Percentiles rank a stretch among this genome's conserved stretches.
Evolutionary conservation across 2,329 filamentous ascomycete genomes (phyloP).

Genomic region (Coniella vitis): DNA sequence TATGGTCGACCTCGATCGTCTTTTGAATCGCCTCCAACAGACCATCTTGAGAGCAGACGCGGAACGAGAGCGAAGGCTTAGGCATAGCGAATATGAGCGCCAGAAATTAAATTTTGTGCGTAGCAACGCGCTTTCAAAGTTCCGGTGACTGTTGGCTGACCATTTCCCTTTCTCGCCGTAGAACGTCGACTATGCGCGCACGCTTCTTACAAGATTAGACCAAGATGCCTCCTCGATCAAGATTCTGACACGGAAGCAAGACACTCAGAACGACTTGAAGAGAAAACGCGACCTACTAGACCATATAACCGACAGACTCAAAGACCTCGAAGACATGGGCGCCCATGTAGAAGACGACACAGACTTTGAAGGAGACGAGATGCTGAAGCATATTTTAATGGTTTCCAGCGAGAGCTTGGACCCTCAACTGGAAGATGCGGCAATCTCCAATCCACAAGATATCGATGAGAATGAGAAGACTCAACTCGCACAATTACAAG

Average conservation of each 20-base stretch:
- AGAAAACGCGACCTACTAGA: slow-evolving; percentile 61
- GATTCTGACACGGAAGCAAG: slow-evolving; percentile 49
- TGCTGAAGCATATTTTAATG: slow-evolving; percentile 47
- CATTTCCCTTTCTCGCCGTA: slow-evolving; percentile 24
- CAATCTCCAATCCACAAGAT: slow-evolving; percentile 19
- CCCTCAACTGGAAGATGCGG: slow-evolving; percentile 24
- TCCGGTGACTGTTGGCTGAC: slow-evolving; percentile 4
- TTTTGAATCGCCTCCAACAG: slow-evolving; percentile 60
- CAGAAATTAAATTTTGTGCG: slow-evolving; percentile 48
- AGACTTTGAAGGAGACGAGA: slow-evolving; percentile 50
- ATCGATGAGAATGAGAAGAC: slow-evolving; percentile 8
- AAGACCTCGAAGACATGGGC: slow-evolving; percentile 59
- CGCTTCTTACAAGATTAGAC: slow-evolving; percentile 62
- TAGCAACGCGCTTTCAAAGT: background rate
- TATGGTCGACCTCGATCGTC: slow-evolving; percentile 50
- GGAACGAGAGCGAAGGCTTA: slow-evolving; percentile 50
- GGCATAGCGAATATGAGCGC: slow-evolving; percentile 60
- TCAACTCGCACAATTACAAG: background rate
- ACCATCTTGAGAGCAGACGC: slow-evolving; percentile 56
- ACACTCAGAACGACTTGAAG: slow-evolving; percentile 57
- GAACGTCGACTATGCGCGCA: slow-evolving; percentile 68
- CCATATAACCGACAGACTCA: slow-evolving; percentile 56
- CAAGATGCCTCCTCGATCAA: slow-evolving; percentile 58
- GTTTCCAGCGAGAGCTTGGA: slow-evolving; percentile 49
- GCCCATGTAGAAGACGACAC: slow-evolving; percentile 33